Base-by-base conservation (phyloP, 23 red algal species). In the Pyropia haitanensis region DNA sequence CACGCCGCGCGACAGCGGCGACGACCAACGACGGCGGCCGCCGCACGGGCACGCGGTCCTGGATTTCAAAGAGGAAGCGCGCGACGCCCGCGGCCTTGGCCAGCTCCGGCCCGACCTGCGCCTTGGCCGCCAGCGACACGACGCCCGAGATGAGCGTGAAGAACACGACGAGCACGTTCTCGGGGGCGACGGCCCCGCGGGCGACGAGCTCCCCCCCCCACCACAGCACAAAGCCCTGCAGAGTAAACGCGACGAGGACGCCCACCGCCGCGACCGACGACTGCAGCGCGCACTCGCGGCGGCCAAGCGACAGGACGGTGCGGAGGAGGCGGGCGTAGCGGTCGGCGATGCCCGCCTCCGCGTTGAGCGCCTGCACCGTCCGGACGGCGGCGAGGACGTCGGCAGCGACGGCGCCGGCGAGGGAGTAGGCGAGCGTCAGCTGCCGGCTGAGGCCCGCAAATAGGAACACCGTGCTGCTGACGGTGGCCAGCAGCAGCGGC, bases 211-310 rank as follows among this genome's bases (percentile, higher is more conserved):
- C 30, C 0, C 64, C 64, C 1, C 80, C 80, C 59, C 64, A 85
- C 80, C 80, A 85, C 33, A 85, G 51, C 18, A 53, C 80, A 21
- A 85, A 54, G 14, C 63, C 80, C 50, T 85, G 75, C 19, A 70
- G 49, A 31, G 70, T 30, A 39, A 76, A 76, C 21, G 75, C 75
- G 7, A 75, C 63, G 18, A 85, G 34, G 29, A 72, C 39, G 39
- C 39, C 39, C 10, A 46, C 39, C 39, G 39, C 39, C 5, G 39
- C 39, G 10, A 46, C 39, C 39, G 39, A 46, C 39, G 39, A 46
- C 10, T 46, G 39, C 39, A 46, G 39, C 39, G 13, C 39, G 10
- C 39, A 46, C 39, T 46, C 39, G 39, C 39, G 39, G 10, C 39
- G 39, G 10, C 39, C 39, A 1, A 46, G 39, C 4, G 39, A 46